A percentile compares a stretch with the other conserved stretches of the same genome.
Evolutionary conservation across 176 grass and related monocot genomes (phyloP).

Genomic region (Oryza australiensis): DNA sequence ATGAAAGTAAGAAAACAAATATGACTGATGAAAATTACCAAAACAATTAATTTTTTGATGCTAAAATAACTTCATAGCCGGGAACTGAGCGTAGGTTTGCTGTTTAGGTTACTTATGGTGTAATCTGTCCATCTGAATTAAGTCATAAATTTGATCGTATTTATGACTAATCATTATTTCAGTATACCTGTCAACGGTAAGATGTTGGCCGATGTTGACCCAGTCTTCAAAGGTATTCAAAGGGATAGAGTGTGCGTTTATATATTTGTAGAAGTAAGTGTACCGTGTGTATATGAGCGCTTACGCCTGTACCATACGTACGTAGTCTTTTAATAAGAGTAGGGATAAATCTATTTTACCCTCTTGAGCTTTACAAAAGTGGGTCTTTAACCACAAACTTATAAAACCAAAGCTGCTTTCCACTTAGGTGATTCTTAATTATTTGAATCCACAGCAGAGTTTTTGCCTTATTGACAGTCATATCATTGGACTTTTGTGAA

Average conservation of each 20-base stretch:
- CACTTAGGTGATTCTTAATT: background rate
- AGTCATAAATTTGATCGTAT: too few species aligned
- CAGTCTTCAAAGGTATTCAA: too few species aligned
- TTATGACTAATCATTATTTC: too few species aligned
- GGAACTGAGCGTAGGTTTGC: too few species aligned
- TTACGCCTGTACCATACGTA: background rate
- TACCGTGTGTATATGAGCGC: too few species aligned
- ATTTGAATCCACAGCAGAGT: background rate
- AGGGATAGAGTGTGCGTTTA: too few species aligned
- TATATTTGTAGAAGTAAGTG: too few species aligned
- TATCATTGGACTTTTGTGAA: background rate
- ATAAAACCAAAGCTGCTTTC: background rate
- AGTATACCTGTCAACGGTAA: too few species aligned
- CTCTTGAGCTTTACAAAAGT: background rate
- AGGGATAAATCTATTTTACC: background rate
- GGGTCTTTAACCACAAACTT: background rate
- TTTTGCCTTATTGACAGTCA: background rate
- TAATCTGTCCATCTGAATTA: too few species aligned
- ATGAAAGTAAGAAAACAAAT: conserved; percentile 7
- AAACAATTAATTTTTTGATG: conserved; percentile 1
- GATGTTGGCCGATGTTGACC: too few species aligned
- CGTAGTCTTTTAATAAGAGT: background rate
- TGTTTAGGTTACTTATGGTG: too few species aligned
- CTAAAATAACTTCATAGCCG: background rate
- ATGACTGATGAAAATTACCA: background rate